phyloP scores from a whole-genome alignment of 352 stramenopile species.

The Phytophthora lateralis region DNA sequence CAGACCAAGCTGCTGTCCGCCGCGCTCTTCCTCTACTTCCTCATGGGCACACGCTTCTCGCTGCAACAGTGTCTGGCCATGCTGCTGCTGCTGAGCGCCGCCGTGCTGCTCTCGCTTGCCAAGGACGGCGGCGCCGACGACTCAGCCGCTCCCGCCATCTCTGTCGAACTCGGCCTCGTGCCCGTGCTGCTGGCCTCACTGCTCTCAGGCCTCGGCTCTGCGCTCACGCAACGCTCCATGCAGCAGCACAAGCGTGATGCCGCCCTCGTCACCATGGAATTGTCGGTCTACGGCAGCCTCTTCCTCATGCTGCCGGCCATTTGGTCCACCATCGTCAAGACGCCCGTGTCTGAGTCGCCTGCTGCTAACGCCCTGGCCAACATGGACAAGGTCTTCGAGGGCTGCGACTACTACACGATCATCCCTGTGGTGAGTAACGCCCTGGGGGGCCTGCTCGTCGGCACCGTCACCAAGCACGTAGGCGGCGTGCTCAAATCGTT shows the following conservation, averaged over 20 bases:
- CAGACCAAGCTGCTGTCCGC: slow-evolving; percentile 88
- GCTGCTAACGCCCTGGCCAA: slow-evolving; percentile 26
- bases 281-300: slow-evolving; percentile 75
- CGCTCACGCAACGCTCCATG: slow-evolving; percentile 82
- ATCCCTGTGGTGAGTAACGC: slow-evolving; percentile 86
- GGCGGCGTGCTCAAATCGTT: slow-evolving; percentile 93
- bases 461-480: slow-evolving; percentile 88
- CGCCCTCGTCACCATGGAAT: slow-evolving; percentile 82
- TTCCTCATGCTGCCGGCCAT: slow-evolving; percentile 67
- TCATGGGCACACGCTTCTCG: slow-evolving; percentile 76
- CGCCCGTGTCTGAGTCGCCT: slow-evolving; percentile 39
- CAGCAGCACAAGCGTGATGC: slow-evolving; percentile 71
- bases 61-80: slow-evolving; percentile 76
- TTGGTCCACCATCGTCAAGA: slow-evolving; percentile 46
- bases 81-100: slow-evolving; percentile 69
- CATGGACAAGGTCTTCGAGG: slow-evolving; percentile 56
- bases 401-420: slow-evolving; percentile 76
- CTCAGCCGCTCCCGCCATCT: slow-evolving; percentile 25
- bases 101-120: slow-evolving; percentile 70
- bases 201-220: slow-evolving; percentile 76
- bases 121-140: slow-evolving; percentile 42
- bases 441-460: slow-evolving; percentile 83
- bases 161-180: slow-evolving; percentile 69
- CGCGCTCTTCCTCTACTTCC: slow-evolving; percentile 79
- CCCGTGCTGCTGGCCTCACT: slow-evolving; percentile 73